A percentile compares a stretch with the other conserved stretches of the same genome.
These are phyloP conservation scores for Blastobotrys americana DNA, from an alignment of 805 yeast species.

Conservation along the genomic window DNA sequence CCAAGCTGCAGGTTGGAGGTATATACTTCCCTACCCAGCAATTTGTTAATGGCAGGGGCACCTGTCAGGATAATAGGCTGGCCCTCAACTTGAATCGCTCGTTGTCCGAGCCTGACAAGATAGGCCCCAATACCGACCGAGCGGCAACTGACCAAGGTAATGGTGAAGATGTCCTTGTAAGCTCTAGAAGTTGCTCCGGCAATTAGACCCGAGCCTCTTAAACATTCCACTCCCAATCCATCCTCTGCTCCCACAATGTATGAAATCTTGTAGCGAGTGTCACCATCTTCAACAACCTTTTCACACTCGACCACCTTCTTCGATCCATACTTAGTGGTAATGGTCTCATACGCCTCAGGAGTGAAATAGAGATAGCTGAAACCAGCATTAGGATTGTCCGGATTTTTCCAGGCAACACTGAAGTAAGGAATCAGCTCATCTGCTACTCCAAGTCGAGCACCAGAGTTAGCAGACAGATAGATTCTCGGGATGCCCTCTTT, in stretches of 20 bases:
- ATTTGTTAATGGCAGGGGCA: slow-evolving; percentile 97
- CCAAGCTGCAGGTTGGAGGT: slow-evolving; percentile 96
- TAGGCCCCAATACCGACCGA: slow-evolving; percentile 99
- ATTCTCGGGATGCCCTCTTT: slow-evolving; percentile 89
- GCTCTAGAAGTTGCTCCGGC: slow-evolving; percentile 99
- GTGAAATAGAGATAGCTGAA: slow-evolving; percentile 82
- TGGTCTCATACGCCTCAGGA: slow-evolving; percentile 56
- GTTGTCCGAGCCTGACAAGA: slow-evolving; percentile 94
- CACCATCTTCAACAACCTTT: slow-evolving; percentile 75
- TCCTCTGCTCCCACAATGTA: slow-evolving; percentile 90
- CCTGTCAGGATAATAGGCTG: slow-evolving; percentile 98
- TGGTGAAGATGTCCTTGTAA: slow-evolving; percentile 93
- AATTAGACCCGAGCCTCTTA: slow-evolving; percentile 95
- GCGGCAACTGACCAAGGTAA: slow-evolving; percentile 98
- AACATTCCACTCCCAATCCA: slow-evolving; percentile 97
- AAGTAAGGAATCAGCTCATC: slow-evolving; percentile 87
- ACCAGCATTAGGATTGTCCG: slow-evolving; percentile 69
- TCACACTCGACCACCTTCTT: slow-evolving; percentile 61
- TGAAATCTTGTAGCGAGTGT: slow-evolving; percentile 71
- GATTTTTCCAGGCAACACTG: slow-evolving; percentile 89
- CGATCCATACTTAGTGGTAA: slow-evolving; percentile 24
- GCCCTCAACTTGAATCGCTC: slow-evolving; percentile 98
- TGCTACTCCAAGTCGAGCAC: slow-evolving; percentile 98
- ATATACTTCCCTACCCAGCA: slow-evolving; percentile 94
- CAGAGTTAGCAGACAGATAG: slow-evolving; percentile 95